Base-by-base conservation (phyloP, 2,329 filamentous ascomycete species). In the Emericellopsis cladophorae region DNA sequence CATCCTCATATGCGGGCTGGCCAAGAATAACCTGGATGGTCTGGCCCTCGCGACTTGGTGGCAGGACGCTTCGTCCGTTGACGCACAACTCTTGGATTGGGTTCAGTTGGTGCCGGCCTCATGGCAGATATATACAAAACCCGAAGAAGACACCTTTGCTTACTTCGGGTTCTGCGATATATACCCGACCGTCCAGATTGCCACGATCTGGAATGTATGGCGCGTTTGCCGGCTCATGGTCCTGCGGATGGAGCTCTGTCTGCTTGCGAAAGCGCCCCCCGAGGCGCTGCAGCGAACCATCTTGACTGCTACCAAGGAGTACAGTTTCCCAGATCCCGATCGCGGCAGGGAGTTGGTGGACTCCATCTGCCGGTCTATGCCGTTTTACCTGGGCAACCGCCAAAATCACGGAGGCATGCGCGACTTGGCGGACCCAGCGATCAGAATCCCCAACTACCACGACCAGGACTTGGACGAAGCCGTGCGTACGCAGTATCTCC, bases 201-300 rank as follows among this genome's bases (percentile, higher is more conserved):
- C 46, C 31, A 46, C 40, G 29, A 45, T 46, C 37, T 48, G 46
- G 46, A 48, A 48, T 40, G 41, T 45, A 36, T 48, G 46, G 46
- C 44, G 46, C 22, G 33, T 43, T 31, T 47, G 37, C 40, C 46
- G 40, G 36, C 40, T 47, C 36, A 40, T 46, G 42, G 39, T 46
- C 36, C 21, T 47, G 40, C 42, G 38, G 34, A 41, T 47, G 41
- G 18, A 38, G 34, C 39, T 46, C 12, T 43, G 37, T 39, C 40
- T 44, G 23, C 40, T 47, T 40, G 31, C 41, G 36, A 42, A 39
- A 24, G 35, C 26, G 26, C 34, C 34, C 31, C 44, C 43, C 34
- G 36, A 42, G 40, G 22, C 31, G 31, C 37, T 44, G 45, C 37
- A 44, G 26, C 32, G 29, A 32, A 36, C 31, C 38, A 44, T 42